Evolutionary conservation across 2,329 filamentous ascomycete genomes (phyloP), one percentile per base, ranked within the genome.

Genomic region (Ophiocordyceps australis): DNA sequence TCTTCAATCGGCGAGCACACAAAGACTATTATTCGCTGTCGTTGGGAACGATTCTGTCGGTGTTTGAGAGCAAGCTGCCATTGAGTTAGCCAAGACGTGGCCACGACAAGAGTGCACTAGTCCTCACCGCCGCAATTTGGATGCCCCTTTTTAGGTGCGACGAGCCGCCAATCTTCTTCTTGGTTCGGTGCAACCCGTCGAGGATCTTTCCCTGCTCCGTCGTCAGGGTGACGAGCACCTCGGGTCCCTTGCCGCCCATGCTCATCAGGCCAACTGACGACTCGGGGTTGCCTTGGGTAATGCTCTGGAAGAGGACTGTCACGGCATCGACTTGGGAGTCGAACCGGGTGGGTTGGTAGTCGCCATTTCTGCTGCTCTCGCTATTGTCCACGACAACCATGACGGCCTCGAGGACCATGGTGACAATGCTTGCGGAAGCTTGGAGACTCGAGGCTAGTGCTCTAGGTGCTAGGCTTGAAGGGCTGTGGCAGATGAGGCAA

Each of bases 331-430:
- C 68, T 65, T 98, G 89, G 41, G 89, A 83, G 57, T 94, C 83
- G 65, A 85, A 98, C 54, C 89, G 74, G 38, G 85, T 91, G 31
- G 89, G 86, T 46, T 80, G 78, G 52, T 65, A 67, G 53, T 98
- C 89, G 48, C 91, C 89, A 57, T 98, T 98, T 50, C 89, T 74
- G 62, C 82, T 92, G 60, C 79, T 85, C 62, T 98, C 89, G 62
- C 85, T 94, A 66, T 95, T 98, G 68, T 98, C 89, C 46, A 95
- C 82, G 66, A 95, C 75, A 54, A 98, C 81, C 85, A 98, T 95
- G 35, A 92, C 91, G 60, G 89, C 91, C 74, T 98, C 89, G 56
- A 98, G 75, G 57, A 76, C 80, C 89, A 98, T 98, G 47, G 65
- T 85, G 72, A 52, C 56, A 52, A 52, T 42, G 36, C 34, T 34